Conservation (phyloP, 352 stramenopile genomes). For the Phytophthora litchii region DNA sequence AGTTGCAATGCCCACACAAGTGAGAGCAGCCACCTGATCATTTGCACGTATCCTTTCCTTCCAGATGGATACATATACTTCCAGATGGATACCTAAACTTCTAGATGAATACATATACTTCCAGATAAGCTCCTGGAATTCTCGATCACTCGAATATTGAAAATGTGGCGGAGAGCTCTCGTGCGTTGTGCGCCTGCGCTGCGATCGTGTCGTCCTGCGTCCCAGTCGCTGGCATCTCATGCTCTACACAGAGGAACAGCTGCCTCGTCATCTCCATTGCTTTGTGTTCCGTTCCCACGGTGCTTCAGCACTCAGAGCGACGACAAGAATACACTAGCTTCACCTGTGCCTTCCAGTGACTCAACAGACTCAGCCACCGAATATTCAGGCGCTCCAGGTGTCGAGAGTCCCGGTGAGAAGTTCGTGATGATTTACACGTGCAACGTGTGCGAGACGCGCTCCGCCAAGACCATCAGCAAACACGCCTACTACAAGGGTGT, state of each 20-base stretch:
- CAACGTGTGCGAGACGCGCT: constrained; percentile 96
- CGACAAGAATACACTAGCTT: constrained; percentile 1
- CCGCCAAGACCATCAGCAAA: constrained; percentile 98
- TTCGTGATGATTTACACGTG: constrained; percentile 99
- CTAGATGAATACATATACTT: background rate
- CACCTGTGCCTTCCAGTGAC: constrained; percentile 5
- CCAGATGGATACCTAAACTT: constrained; percentile 15
- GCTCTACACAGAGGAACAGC: background rate
- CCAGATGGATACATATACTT: too few species aligned
- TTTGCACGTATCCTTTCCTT: constrained; percentile 13
- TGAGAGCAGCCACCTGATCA: background rate
- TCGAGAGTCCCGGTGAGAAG: constrained; percentile 90
- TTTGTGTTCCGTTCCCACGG: constrained; percentile 4
- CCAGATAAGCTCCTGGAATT: constrained; percentile 6
- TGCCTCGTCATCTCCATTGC: background rate
- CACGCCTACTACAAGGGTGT: constrained; percentile 97
- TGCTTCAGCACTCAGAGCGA: constrained; percentile 27
- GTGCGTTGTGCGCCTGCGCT: constrained; percentile 21
- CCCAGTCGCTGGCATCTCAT: constrained; percentile 9
- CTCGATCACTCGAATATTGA: background rate
- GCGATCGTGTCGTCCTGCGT: constrained; percentile 4
- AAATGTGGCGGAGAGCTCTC: constrained; percentile 39
- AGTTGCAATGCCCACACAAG: constrained; percentile 17
- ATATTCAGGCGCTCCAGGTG: constrained; percentile 49
- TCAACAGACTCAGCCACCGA: constrained; percentile 10